phyloP scores from a whole-genome alignment of 352 stramenopile species.

The Salisapilia sapeloensis region DNA sequence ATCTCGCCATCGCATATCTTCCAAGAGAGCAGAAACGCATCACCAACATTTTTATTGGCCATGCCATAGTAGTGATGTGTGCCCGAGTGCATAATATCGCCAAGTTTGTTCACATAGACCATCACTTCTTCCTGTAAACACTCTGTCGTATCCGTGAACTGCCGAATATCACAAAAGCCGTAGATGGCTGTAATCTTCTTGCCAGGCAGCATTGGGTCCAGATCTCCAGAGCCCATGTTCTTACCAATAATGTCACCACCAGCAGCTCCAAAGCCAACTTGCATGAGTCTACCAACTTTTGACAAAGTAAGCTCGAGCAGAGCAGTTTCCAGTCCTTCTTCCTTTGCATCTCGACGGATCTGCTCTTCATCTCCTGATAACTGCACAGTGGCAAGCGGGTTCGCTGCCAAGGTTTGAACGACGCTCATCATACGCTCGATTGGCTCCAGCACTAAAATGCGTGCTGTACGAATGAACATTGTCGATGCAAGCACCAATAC shows the following conservation, averaged over 20 bases:
- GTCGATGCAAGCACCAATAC: slow-evolving; percentile 65
- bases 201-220: slow-evolving; percentile 79
- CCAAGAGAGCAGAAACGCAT: slow-evolving; percentile 91
- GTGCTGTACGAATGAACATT: slow-evolving; percentile 70
- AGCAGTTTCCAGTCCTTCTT: slow-evolving; percentile 62
- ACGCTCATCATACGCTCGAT: slow-evolving; percentile 87
- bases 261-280: slow-evolving; percentile 66
- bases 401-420: slow-evolving; percentile 77
- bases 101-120: slow-evolving; percentile 86
- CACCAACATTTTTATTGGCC: slow-evolving; percentile 82
- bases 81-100: slow-evolving; percentile 77
- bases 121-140: slow-evolving; percentile 85
- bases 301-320: slow-evolving; percentile 65
- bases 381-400: slow-evolving; percentile 75
- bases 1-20: slow-evolving; percentile 81
- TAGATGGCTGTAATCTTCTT: slow-evolving; percentile 90
- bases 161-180: slow-evolving; percentile 89
- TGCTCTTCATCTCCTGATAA: slow-evolving; percentile 34
- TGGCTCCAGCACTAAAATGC: slow-evolving; percentile 70
- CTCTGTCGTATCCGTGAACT: slow-evolving; percentile 86
- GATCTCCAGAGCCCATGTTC: slow-evolving; percentile 75
- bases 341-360: slow-evolving; percentile 58
- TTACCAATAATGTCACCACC: slow-evolving; percentile 75
- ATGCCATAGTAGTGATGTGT: slow-evolving; percentile 78
- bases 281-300: slow-evolving; percentile 76